Base-by-base conservation (phyloP, 2,329 filamentous ascomycete genomes). In the Cercospora brassicicola region DNA sequence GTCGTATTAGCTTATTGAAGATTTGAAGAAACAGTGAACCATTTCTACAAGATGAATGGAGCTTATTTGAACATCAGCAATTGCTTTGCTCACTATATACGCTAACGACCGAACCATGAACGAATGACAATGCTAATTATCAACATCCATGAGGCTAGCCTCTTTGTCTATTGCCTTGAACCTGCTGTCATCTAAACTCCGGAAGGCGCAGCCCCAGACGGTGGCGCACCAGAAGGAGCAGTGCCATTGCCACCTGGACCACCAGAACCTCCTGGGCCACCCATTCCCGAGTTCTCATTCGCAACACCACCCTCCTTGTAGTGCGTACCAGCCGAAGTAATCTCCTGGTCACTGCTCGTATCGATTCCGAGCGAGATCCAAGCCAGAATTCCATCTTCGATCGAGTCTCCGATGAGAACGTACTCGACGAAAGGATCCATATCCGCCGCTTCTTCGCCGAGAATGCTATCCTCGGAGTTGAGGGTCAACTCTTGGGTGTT, bases 361-460 rank as follows among this genome's bases (percentile, higher is more conserved):
- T 84, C 82, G 57, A 88, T 80, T 4, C 83, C 85, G 51, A 87
- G 78, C 3, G 81, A 80, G 67, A 87, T 83, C 85, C 85, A 88
- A 7, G 80, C 82, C 62, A 88, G 79, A 33, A 88, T 72, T 42
- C 86, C 86, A 61, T 87, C 84, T 3, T 77, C 69, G 10, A 85
- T 74, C 36, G 79, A 76, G 53, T 88, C 82, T 7, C 87, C 87
- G 2, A 90, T 81, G 13, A 84, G 80, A 11, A 85, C 82, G 71
- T 88, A 88, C 73, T 89, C 83, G 67, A 87, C 79, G 73, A 89
- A 82, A 0, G 87, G 88, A 73, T 88, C 85, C 67, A 85, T 85
- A 42, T 83, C 82, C 3, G 62, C 68, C 7, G 81, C 82, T 59
- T 82, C 82, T 74, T 85, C 83, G 73, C 82, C 77, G 20, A 83